Evolutionary conservation across 345 rosid species (phyloP).

Genomic region (Hibiscus tridactylites): DNA sequence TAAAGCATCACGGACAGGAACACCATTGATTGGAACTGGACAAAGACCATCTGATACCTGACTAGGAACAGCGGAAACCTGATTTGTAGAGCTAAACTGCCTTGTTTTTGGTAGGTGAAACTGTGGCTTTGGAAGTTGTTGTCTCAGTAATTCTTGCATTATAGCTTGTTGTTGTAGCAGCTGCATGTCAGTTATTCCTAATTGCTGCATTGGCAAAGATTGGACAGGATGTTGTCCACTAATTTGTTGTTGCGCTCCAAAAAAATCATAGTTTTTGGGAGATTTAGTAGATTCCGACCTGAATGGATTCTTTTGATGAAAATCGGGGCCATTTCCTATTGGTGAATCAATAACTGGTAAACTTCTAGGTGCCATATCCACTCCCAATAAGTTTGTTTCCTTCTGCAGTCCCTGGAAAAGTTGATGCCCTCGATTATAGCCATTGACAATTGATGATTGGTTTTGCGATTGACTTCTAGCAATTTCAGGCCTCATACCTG

Average conservation of each 20-base stretch:
- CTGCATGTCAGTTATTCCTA: conserved; percentile 65
- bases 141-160: conserved; percentile 75
- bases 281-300: conserved; percentile 50
- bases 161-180: conserved; percentile 65
- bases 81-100: conserved; percentile 40
- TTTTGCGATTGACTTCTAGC: conserved; percentile 47
- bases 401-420: conserved; percentile 39
- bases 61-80: conserved; percentile 34
- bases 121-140: conserved; percentile 49
- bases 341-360: conserved; percentile 40
- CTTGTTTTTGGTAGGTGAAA: conserved; percentile 46
- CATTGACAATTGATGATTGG: conserved; percentile 49
- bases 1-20: conserved; percentile 54
- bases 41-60: conserved; percentile 35
- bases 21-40: conserved; percentile 45
- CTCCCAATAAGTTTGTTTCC: conserved; percentile 53
- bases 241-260: conserved; percentile 61
- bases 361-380: conserved; percentile 46
- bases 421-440: conserved; percentile 55
- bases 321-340: conserved; percentile 36
- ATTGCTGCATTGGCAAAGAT: conserved; percentile 64
- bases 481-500: conserved; percentile 45
- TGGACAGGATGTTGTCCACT: conserved; percentile 55
- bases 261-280: conserved; percentile 62
- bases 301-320: conserved; percentile 31